Evolutionary conservation across 163 green algal species (phyloP), one percentile per base, ranked within the genome.

Genomic region (Chlamydomonas reinhardtii): DNA sequence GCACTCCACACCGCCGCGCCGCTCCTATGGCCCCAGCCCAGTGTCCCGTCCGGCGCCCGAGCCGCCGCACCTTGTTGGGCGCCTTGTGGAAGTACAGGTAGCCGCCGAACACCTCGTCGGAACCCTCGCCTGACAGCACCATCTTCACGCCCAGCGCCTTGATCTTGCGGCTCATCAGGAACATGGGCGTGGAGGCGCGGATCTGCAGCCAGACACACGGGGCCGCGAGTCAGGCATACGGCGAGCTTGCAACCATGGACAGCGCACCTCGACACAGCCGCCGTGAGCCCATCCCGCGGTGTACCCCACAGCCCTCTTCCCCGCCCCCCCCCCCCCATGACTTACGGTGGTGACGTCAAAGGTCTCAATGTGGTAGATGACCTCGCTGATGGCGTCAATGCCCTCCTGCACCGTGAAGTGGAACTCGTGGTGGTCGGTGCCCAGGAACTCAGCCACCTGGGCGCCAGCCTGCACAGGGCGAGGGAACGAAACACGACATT

Each of bases 61-160:
- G 61, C 34, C n/a, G 22, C 54, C 88, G 54, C 81, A 96, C 93
- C 87, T 88, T 91, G 81, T 82, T 95, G 70, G 98, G 98, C 6
- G 98, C 98, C 88, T 99, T 99, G 95, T 99, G 98, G 94, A 99
- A 99, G 93, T 99, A 99, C 27, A 99, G 95, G 94, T 99, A 99
- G 52, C 98, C 98, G 19, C 98, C 98, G 86, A 99, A 98, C 25
- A 98, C 92, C 91, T 99, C 98, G 83, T 99, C 98, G 0, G 94
- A 95, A 70, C 98, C 98, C 94, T 99, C 98, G 12, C 98, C 98
- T 0, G 91, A 97, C 37, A 99, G 91, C 83, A 99, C 97, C 91
- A 96, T 98, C 94, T 99, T 99, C 73, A 99, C 96, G 61, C 98
- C 98, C 73, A 98, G 80, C 31, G 97, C 96, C 94, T 99, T 99